phyloP scores from a whole-genome alignment of 106 monocot species.

The Phalaenopsis aphrodite region DNA sequence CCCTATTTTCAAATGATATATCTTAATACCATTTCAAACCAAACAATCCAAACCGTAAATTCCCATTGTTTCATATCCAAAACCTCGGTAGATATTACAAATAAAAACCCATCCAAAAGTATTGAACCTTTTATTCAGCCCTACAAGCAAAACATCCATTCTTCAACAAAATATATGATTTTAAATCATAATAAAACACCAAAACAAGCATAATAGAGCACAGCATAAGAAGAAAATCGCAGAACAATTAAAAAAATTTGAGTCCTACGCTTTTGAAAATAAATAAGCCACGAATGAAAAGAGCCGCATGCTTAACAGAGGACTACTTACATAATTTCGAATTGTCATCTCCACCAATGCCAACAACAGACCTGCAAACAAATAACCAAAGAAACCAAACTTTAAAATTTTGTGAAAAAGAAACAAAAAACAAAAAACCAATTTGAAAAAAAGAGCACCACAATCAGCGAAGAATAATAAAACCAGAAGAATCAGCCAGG shows the following conservation, averaged over 20 bases:
- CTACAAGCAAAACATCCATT: background rate
- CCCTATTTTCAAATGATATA: background rate
- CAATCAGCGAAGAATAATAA: too few species aligned
- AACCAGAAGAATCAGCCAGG: too few species aligned
- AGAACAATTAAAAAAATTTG: background rate
- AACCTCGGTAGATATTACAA: background rate
- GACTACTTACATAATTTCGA: background rate
- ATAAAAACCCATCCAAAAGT: background rate
- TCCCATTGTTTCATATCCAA: background rate
- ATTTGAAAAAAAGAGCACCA: too few species aligned
- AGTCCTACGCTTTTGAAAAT: background rate
- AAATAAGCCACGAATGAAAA: background rate
- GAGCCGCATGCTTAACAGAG: background rate
- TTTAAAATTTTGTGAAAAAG: background rate
- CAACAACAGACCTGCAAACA: background rate
- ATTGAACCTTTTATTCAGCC: background rate
- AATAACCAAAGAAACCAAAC: background rate
- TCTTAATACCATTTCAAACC: background rate
- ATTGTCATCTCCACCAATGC: background rate
- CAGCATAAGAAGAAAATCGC: background rate
- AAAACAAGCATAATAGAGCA: background rate
- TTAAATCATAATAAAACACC: background rate
- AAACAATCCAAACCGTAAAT: background rate
- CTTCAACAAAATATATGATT: background rate
- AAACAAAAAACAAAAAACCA: too few species aligned